Base-by-base conservation (phyloP, 2,329 filamentous ascomycete species). In the Botryotinia calthae region DNA sequence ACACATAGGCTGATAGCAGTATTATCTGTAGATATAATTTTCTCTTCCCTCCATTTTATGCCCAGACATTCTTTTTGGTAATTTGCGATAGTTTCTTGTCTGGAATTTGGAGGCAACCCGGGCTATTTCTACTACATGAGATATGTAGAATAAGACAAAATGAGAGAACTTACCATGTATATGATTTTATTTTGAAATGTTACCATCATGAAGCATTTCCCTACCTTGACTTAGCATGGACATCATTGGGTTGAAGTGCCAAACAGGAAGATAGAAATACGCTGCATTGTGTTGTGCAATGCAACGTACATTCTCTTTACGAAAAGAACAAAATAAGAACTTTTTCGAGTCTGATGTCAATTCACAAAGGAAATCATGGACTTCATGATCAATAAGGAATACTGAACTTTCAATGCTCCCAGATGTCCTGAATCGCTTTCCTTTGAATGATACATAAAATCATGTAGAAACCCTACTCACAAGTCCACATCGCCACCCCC, bases 81-180 rank as follows among this genome's bases (percentile, higher is more conserved):
- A 77, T 92, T 88, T 4, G 83, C 82, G 54, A 95, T 90, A 72
- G 83, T 89, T 82, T 94, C 90, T 37, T 86, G 85, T 25, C 91
- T 86, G 0, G 92, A 86, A 78, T 91, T 91, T 3, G 92, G 92
- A 28, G 92, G 91, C 68, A 94, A 82, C 63, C 90, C 91, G 0
- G 92, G 91, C 84, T 94, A 93, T 82, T 94, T 95, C n/a, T 34
- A 42, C 37, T 9, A n/a, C n/a, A 72, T 72, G 40, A 72, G 71
- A 69, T n/a, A 31, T n/a, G 20, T n/a, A 18, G 37, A 18, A 42
- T 14, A 44, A 31, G 40, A 42, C 2, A 28, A 20, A 20, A 6
- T 2, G 2, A 44, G 64, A 62, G 28, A 10, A 25, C 65, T 69
- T 62, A 69, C 65, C 63, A 70, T 73, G 12, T 70, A 73, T 10